Conservation (phyloP, 306 rosid species). For the Cicer bijugum region DNA sequence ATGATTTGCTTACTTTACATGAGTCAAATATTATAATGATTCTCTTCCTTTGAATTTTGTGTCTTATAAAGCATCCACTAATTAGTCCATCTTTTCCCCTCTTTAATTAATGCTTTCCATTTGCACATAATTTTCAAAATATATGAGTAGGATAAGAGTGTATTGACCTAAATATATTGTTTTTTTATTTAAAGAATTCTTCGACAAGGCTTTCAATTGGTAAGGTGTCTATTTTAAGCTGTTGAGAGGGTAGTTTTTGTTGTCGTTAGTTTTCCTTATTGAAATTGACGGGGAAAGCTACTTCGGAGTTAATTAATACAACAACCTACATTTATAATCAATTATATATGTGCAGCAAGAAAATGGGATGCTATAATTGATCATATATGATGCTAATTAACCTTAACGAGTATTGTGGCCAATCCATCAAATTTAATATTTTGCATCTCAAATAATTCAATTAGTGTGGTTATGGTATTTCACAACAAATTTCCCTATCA, state of each 20-base stretch:
- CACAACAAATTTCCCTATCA: neutral
- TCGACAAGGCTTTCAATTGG: conserved; percentile 41
- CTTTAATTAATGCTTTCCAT: conserved; percentile 3
- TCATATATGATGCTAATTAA: neutral
- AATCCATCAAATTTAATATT: neutral
- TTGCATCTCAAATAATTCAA: neutral
- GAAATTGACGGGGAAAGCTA: conserved; percentile 51
- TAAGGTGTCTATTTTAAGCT: conserved; percentile 59
- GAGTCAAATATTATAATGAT: neutral
- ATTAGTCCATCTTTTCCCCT: neutral
- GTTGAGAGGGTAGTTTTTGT: conserved; percentile 56
- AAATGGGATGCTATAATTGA: neutral
- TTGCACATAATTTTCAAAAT: conserved; percentile 38
- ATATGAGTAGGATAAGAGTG: neutral
- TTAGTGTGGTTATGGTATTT: neutral
- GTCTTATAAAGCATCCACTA: conserved; percentile 26
- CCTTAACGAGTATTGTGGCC: neutral
- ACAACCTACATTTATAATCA: neutral
- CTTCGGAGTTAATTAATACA: neutral
- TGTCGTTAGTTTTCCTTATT: conserved; percentile 37
- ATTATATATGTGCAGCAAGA: neutral
- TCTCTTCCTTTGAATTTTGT: conserved; percentile 30
- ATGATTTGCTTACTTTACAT: too few relatives aligned
- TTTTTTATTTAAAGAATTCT: neutral
- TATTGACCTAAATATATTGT: neutral